Base-by-base conservation (phyloP, 305 asterid genomes). In the Nicotiana rustica region DNA sequence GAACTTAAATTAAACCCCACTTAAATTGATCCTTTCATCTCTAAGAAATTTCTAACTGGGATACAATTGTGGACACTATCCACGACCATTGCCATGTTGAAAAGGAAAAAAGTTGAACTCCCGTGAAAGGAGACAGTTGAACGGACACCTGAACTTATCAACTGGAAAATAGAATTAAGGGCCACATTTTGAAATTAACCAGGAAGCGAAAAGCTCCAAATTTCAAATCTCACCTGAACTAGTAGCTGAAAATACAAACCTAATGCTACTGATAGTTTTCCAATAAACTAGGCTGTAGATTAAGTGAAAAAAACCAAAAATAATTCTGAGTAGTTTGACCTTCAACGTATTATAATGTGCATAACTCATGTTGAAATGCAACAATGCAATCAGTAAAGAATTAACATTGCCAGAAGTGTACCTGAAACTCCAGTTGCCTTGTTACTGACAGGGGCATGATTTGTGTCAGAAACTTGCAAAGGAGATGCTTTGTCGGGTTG, bases 381-480 rank as follows among this genome's bases (percentile, higher is more conserved):
- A 76, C 41, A 75, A 14, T 13, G 14, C 17, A 29, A 76, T 76
- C n/a, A 29, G 47, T 52, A 75, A 75, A 52, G 80, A 10, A 76
- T 29, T 29, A 76, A 76, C 80, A 10, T 55, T 7, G 0, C 49
- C 49, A 76, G 2, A 76, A 76, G 80, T 76, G 19, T 79, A 92
- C 97, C 97, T 90, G 88, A 35, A 73, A 70, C 87, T 68, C 21
- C 89, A 36, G 78, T 60, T 62, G 91, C 84, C 85, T 89, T 86
- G 66, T 78, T 83, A 82, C 83, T 88, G 52, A 47, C 67, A 19
- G 89, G 67, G 83, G 85, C 85, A n/a, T 76, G 82, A 68, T 73
- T 86, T 55, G 83, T 88, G 76, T 81, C 90, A 18, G 86, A 80
- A 79, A 67, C 87, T 87, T 86, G 87, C 75, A 85, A 70, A 17